Evolutionary conservation across 2,329 filamentous ascomycete species (phyloP), one percentile per base, ranked within the genome.

Genomic region (Fusarium compactum): DNA sequence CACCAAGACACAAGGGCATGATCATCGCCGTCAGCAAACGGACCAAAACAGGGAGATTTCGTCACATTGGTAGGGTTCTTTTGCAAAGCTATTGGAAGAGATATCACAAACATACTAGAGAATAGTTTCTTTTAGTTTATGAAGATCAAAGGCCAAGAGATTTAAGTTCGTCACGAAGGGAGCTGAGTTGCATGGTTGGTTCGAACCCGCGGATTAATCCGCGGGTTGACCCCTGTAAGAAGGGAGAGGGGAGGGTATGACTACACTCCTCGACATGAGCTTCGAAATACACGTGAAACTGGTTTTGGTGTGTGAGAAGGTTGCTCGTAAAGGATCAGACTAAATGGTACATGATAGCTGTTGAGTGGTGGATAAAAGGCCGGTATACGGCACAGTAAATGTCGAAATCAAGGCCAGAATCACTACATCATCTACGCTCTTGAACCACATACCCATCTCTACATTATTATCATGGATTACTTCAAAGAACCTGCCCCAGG

Each of bases 31-130:
- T 14, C 29, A 18, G 14, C 5, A 43, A 54, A 52, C 41, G 22
- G 8, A 8, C 14, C 27, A 15, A n/a, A 22, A 45, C 24, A 64
- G 25, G 25, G 51, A 38, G 25, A 44, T 9, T 5, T 14, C 16
- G 40, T 51, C 20, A 47, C 24, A 32, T 15, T 38, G 58, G 34
- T 48, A 58, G 32, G 43, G 61, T 34, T 43, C 18, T 8, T 45
- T 40, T 18, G 30, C 25, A 18, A 41, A 15, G 20, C 30, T 50
- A 58, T 64, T 64, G 62, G 62, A 27, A 50, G 58, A 38, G 14
- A 15, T 20, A 52, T 52, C 50, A 46, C 25, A 29, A n/a, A 63
- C 52, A 45, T 15, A 16, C 20, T 5, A n/a, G 9, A 29, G 22
- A 40, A 3, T 46, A 57, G 38, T 25, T 25, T 34, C 16, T 6